phyloP scores from a whole-genome alignment of 768 basidiomycete species.

The Mycena vitilis region DNA sequence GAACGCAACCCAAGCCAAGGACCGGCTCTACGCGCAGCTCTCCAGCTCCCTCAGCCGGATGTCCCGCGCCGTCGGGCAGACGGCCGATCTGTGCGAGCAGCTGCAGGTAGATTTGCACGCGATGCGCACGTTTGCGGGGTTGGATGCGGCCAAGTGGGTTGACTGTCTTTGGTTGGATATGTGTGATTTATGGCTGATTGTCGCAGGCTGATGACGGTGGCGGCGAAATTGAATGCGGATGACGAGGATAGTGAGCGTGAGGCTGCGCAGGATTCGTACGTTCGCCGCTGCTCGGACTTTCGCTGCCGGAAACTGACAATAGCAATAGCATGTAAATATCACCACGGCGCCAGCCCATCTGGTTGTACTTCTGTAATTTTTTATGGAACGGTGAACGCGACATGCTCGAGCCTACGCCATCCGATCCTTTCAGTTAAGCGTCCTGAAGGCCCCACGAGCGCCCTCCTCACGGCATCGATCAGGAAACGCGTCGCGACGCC shows the following conservation, averaged over 20 bases:
- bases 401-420: no score
- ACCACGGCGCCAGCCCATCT: no score
- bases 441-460: no score
- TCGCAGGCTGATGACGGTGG: slow-evolving; percentile 63
- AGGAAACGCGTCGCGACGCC: no score
- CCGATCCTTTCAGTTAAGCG: no score
- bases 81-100: slow-evolving; percentile 81
- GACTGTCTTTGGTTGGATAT: neutral
- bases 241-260: slow-evolving; percentile 17
- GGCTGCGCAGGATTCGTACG: neutral
- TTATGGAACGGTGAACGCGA: no score
- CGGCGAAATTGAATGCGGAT: slow-evolving; percentile 54
- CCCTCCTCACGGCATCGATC: no score
- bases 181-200: neutral
- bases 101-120: slow-evolving; percentile 81
- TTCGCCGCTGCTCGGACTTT: neutral
- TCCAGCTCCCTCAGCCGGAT: slow-evolving; percentile 75
- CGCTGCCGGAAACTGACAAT: no score
- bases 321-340: no score
- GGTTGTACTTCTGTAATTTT: no score
- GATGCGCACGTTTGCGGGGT: slow-evolving; percentile 82
- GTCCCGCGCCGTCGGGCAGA: slow-evolving; percentile 74
- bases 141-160: slow-evolving; percentile 85
- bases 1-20: slow-evolving; percentile 81
- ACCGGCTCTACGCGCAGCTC: slow-evolving; percentile 83